Evolutionary conservation across 1,139 yeast genomes (phyloP).

Genomic region (Torulaspora pretoriensis): DNA sequence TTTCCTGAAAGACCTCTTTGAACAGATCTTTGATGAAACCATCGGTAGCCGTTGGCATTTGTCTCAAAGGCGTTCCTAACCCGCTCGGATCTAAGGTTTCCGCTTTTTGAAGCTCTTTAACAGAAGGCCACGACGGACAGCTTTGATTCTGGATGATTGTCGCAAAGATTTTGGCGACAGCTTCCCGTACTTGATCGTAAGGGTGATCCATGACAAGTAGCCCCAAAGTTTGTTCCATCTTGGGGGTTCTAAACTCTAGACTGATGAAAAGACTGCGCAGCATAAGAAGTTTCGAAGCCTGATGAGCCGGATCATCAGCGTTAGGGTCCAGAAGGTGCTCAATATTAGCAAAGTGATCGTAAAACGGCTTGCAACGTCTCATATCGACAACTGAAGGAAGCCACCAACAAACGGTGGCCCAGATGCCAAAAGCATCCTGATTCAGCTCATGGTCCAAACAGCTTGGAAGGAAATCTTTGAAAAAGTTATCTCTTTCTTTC

Average conservation of each 20-base stretch:
- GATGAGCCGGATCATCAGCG: slow-evolving; percentile 63
- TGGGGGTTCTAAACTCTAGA: slow-evolving; percentile 55
- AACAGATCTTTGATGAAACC: slow-evolving; percentile 40
- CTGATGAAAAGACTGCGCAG: slow-evolving; percentile 53
- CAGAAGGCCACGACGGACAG: slow-evolving; percentile 46
- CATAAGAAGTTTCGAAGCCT: slow-evolving; percentile 56
- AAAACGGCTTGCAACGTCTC: slow-evolving; percentile 59
- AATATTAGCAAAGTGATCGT: slow-evolving; percentile 41
- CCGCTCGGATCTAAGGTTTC: slow-evolving; percentile 38
- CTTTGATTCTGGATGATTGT: slow-evolving; percentile 52
- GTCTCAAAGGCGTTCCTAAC: slow-evolving; percentile 37
- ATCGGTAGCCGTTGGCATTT: slow-evolving; percentile 31
- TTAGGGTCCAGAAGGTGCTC: slow-evolving; percentile 47
- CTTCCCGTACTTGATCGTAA: slow-evolving; percentile 72
- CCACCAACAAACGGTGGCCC: slow-evolving; percentile 80
- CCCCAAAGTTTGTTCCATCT: slow-evolving; percentile 46
- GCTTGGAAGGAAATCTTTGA: slow-evolving; percentile 42
- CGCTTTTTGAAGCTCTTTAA: slow-evolving; percentile 41
- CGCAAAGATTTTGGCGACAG: slow-evolving; percentile 62
- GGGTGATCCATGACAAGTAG: slow-evolving; percentile 53
- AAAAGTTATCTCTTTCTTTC: slow-evolving; percentile 45
- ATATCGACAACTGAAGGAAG: slow-evolving; percentile 60
- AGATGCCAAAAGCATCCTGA: slow-evolving; percentile 70
- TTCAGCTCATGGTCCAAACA: slow-evolving; percentile 60
- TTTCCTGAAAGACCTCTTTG: slow-evolving; percentile 43